Percentiles rank a stretch among this genome's conserved stretches.
Conservation (phyloP, 2,329 filamentous ascomycete genomes). For the Talaromyces pinophilus region DNA sequence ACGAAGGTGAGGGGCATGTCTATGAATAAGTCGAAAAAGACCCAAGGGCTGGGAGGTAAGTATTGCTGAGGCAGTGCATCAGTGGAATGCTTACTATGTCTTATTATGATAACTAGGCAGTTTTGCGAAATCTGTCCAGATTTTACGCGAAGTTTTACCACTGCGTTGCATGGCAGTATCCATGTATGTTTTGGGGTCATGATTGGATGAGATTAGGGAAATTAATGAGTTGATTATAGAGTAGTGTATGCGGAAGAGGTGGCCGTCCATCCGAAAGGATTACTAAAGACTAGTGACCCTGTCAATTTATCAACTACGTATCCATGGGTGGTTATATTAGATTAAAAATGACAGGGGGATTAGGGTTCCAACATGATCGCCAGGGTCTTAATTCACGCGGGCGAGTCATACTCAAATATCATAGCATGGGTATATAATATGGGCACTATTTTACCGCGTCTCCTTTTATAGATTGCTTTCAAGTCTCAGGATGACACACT, state of each 20-base stretch:
- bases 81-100: not conserved
- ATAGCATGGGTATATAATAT: not conserved
- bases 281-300: not conserved
- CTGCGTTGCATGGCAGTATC: not conserved
- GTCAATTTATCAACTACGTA: not conserved
- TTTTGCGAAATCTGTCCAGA: not conserved
- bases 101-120: not conserved
- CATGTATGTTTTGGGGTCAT: not conserved
- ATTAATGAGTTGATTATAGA: not conserved
- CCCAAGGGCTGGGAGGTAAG: not conserved
- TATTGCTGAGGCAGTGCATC: not conserved
- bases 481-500: not conserved
- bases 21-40: not conserved
- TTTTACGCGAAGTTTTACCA: not conserved
- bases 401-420: not conserved
- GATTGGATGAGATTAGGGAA: not conserved
- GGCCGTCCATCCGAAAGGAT: not conserved
- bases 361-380: not conserved
- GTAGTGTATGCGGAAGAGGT: not conserved
- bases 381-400: not conserved
- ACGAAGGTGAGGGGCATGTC: not conserved
- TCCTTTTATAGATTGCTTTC: slow-evolving; percentile 3
- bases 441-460: not conserved
- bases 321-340: not conserved
- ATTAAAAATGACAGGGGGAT: not conserved